Base-by-base conservation (phyloP, 768 basidiomycete genomes). In the Rhizopogon vinicolor region DNA sequence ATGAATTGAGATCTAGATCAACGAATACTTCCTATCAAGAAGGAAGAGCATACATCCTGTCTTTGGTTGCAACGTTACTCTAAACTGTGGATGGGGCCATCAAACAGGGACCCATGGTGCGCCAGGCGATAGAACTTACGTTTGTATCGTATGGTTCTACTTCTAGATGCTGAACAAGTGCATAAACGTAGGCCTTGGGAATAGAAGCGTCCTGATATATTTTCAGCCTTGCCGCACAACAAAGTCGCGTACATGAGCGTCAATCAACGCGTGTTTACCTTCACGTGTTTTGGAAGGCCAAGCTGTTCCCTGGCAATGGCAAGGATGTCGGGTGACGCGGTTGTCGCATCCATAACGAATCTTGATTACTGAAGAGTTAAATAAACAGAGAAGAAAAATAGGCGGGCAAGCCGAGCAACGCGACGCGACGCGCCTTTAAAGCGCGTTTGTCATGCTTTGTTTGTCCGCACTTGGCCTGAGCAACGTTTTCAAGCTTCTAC, bases 1-100 rank as follows among this genome's bases (percentile, higher is more conserved):
- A 40, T 50, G 44, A 42, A 3, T 12, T 37, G 50, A 41, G 18
- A 28, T 39, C 13, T 28, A 42, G 52, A 46, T 55, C 44, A 59
- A 29, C 49, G 33, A 51, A 53, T 28, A 35, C 6, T 12, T 45
- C 40, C 16, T 52, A 59, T 51, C 41, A 19, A 41, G 53, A 41
- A n/a, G 9, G 44, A 41, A 29, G 46, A 49, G 67, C 77, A 71
- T 61, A 80, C 79, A 73, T 60, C 76, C 73, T 52, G 51, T 54
- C 25, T 65, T 63, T 16, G 75, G 73, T 39, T 75, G 66, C 31
- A 74, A 59, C 49, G 55, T 66, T 41, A 78, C 59, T 57, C 66
- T 66, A 60, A 74, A 79, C 78, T 78, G 42, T n/a, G 39, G 22
- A 35, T 44, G 28, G 25, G n/a, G 16, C 57, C 22, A 52, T 41